phyloP scores from a whole-genome alignment of 495 filamentous ascomycete genomes.

The Hypomontagnella monticulosa region DNA sequence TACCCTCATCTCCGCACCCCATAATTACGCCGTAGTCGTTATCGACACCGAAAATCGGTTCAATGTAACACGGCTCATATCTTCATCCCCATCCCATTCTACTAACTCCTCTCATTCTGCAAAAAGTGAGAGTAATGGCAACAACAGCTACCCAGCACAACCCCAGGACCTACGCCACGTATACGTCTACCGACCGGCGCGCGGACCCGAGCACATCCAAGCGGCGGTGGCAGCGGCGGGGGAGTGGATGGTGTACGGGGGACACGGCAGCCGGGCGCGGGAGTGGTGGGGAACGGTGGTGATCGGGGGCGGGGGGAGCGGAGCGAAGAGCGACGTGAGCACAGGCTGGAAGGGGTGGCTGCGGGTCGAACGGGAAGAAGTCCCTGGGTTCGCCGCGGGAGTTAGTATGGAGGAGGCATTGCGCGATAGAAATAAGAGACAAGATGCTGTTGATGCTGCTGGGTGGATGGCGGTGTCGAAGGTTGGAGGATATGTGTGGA shows the following conservation, averaged over 20 bases:
- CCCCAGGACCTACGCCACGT: conserved; percentile 50
- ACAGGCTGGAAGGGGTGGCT: conserved; percentile 61
- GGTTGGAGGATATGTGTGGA: conserved; percentile 45
- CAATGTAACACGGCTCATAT: conserved; percentile 64
- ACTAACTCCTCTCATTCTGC: not conserved
- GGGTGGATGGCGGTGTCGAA: conserved; percentile 48
- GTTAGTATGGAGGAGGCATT: conserved; percentile 66
- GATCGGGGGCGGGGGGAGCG: conserved; percentile 48
- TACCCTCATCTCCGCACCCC: conserved; percentile 64
- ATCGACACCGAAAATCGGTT: conserved; percentile 78
- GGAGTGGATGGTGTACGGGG: conserved; percentile 59
- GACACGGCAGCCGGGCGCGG: conserved; percentile 53
- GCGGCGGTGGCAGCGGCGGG: conserved; percentile 47
- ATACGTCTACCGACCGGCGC: conserved; percentile 51
- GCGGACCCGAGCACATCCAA: conserved; percentile 37
- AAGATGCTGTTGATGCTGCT: conserved; percentile 50
- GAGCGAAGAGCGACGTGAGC: conserved; percentile 44
- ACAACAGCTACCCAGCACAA: conserved; percentile 34
- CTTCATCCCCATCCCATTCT: conserved; percentile 32
- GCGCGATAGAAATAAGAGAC: conserved; percentile 57
- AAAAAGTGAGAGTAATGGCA: too few relatives aligned
- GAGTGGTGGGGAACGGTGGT: conserved; percentile 63
- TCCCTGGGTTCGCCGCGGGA: conserved; percentile 59
- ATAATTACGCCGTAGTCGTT: conserved; percentile 68
- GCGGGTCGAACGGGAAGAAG: conserved; percentile 55